Percentiles rank a stretch among this genome's conserved stretches.
phyloP scores from a whole-genome alignment of 108 stramenopile genomes.

The Cyclotella baltica region DNA sequence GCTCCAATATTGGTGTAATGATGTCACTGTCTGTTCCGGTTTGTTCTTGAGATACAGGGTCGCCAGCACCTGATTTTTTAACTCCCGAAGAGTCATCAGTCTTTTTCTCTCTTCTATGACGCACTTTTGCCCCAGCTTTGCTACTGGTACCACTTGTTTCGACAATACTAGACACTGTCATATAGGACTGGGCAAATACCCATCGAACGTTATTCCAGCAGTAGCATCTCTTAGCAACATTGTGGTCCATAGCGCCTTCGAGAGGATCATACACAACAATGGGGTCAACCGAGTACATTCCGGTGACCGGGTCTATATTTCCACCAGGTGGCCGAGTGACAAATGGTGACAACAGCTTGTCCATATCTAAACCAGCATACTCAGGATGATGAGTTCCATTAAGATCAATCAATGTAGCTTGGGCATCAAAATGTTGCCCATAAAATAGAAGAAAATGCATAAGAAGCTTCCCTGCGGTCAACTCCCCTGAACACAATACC shows the following conservation, averaged over 20 bases:
- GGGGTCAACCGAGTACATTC: conserved; percentile 86
- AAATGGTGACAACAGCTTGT: conserved; percentile 68
- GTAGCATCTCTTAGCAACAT: conserved; percentile 85
- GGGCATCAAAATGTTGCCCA: conserved; percentile 87
- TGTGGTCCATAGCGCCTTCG: conserved; percentile 81
- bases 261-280: conserved; percentile 89
- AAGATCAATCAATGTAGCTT: conserved; percentile 77
- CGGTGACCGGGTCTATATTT: conserved; percentile 79
- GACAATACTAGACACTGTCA: conserved; percentile 79
- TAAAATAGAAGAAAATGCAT: conserved; percentile 90
- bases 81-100: conserved; percentile 7
- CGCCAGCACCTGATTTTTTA: conserved; percentile 4
- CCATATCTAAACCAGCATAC: conserved; percentile 51
- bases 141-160: conserved; percentile 58
- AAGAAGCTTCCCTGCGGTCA: conserved; percentile 83
- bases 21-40: conserved; percentile 6
- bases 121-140: conserved; percentile 15
- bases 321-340: conserved; percentile 68
- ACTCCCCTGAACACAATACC: conserved; percentile 85
- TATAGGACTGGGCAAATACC: conserved; percentile 88
- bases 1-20: conserved; percentile 40
- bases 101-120: background rate
- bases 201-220: conserved; percentile 85
- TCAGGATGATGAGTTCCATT: conserved; percentile 63
- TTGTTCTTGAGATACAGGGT: conserved; percentile 8